Evolutionary conservation across 768 basidiomycete genomes (phyloP).

Genomic region (Asterophora lycoperdoides): DNA sequence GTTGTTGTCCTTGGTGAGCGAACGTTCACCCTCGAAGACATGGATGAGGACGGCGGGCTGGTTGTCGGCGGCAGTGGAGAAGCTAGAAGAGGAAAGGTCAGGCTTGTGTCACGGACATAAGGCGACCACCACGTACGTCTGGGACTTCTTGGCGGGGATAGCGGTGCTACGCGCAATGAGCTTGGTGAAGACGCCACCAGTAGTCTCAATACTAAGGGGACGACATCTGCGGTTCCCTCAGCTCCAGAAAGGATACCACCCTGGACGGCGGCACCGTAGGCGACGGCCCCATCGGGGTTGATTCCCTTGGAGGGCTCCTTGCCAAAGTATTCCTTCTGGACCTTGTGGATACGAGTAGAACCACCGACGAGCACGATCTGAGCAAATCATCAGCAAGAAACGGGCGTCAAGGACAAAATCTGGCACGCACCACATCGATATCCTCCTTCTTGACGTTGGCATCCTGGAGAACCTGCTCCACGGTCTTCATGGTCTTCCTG

Average conservation of each 20-base stretch:
- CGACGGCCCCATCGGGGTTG: constrained; percentile 99
- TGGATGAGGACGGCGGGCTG: constrained; percentile 96
- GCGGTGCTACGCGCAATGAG: constrained; percentile 97
- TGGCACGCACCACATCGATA: constrained; percentile 72
- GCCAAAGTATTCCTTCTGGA: constrained; percentile 97
- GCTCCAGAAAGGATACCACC: constrained; percentile 97
- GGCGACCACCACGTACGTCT: constrained; percentile 57
- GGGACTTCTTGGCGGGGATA: constrained; percentile 95
- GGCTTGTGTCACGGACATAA: constrained; percentile 11
- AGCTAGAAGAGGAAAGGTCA: constrained; percentile 34
- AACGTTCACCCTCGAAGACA: constrained; percentile 96
- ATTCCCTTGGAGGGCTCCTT: constrained; percentile 98
- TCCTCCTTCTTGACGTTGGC: constrained; percentile 98
- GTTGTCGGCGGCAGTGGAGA: constrained; percentile 85
- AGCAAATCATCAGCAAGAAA: not conserved
- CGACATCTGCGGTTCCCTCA: constrained; percentile 83
- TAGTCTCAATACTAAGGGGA: constrained; percentile 98
- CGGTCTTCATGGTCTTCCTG: constrained; percentile 99
- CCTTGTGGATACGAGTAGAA: constrained; percentile 99
- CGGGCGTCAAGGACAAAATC: not conserved
- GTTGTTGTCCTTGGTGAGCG: constrained; percentile 98
- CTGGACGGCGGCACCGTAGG: constrained; percentile 98
- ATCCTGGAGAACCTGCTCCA: constrained; percentile 98
- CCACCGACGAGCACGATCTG: constrained; percentile 90
- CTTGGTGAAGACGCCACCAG: constrained; percentile 97